phyloP scores from a whole-genome alignment of 2,329 filamentous ascomycete genomes.

The Ceratocystis lukuohia region DNA sequence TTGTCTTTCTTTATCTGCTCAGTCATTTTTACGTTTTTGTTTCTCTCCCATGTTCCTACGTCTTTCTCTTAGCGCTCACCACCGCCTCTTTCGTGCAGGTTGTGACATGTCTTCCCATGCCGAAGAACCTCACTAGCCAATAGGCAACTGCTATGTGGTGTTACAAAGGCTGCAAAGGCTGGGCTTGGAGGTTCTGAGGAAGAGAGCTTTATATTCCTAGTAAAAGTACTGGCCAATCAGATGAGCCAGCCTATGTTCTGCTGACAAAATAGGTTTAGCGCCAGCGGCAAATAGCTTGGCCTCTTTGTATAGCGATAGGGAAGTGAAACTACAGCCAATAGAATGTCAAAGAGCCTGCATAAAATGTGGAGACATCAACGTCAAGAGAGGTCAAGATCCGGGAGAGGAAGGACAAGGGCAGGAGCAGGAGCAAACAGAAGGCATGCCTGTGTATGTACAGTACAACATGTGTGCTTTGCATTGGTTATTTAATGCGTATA shows the following conservation, averaged over 20 bases:
- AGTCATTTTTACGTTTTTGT: not conserved
- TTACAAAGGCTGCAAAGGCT: not conserved
- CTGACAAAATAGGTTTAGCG: slow-evolving; percentile 15
- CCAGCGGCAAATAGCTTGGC: slow-evolving; percentile 13
- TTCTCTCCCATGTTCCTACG: not conserved
- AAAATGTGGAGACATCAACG: not conserved
- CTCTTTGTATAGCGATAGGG: not conserved
- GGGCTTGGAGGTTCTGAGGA: not conserved
- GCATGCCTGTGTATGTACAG: not conserved
- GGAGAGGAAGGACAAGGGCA: not conserved
- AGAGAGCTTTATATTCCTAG: not conserved
- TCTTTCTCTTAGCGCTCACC: not conserved
- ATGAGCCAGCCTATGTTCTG: not conserved
- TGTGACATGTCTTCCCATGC: not conserved
- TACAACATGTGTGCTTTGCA: not conserved
- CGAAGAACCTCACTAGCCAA: not conserved
- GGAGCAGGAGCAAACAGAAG: not conserved
- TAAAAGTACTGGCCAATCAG: slow-evolving; percentile 6
- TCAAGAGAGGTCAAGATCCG: not conserved
- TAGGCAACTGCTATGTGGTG: not conserved
- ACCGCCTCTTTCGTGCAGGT: not conserved
- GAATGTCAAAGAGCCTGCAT: not conserved
- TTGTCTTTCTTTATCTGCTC: not conserved
- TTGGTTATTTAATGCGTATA: not conserved
- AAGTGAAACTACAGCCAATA: not conserved